Conservation (phyloP, 208 protist genomes). For the Porcisia deanei region DNA sequence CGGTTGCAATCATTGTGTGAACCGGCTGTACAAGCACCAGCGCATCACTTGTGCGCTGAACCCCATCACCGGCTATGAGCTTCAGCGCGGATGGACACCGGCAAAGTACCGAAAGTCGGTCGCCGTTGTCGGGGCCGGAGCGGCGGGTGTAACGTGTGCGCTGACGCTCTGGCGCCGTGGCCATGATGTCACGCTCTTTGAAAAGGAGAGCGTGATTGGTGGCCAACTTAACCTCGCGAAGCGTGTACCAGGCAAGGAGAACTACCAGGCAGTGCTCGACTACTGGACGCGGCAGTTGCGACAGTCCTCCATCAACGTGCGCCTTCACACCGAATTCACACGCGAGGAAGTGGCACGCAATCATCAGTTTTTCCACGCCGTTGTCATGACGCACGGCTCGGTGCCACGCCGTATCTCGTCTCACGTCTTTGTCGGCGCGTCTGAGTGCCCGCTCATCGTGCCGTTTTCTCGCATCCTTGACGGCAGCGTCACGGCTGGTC, state of each 20-base stretch:
- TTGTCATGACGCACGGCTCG: constrained; percentile 77
- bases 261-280: constrained; percentile 88
- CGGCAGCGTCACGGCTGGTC: constrained; percentile 74
- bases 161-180: constrained; percentile 88
- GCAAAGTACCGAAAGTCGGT: constrained; percentile 67
- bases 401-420: constrained; percentile 68
- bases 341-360: constrained; percentile 76
- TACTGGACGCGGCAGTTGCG: constrained; percentile 91
- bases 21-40: constrained; percentile 90
- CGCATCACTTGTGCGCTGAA: constrained; percentile 92
- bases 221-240: constrained; percentile 95
- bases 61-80: constrained; percentile 90
- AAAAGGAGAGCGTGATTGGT: constrained; percentile 72
- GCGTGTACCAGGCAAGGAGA: constrained; percentile 93
- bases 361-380: constrained; percentile 83
- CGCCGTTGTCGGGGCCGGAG: constrained; percentile 92
- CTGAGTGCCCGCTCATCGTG: constrained; percentile 67
- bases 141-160: constrained; percentile 90
- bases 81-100: constrained; percentile 65
- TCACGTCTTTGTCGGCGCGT: constrained; percentile 65
- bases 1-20: constrained; percentile 95
- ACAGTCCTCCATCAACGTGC: constrained; percentile 79
- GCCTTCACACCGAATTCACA: constrained; percentile 72
- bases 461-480: constrained; percentile 79
- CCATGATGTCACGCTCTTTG: constrained; percentile 92